Evolutionary conservation across 1,284 basidiomycete genomes (phyloP).

Genomic region (Sphagnurus paluster): DNA sequence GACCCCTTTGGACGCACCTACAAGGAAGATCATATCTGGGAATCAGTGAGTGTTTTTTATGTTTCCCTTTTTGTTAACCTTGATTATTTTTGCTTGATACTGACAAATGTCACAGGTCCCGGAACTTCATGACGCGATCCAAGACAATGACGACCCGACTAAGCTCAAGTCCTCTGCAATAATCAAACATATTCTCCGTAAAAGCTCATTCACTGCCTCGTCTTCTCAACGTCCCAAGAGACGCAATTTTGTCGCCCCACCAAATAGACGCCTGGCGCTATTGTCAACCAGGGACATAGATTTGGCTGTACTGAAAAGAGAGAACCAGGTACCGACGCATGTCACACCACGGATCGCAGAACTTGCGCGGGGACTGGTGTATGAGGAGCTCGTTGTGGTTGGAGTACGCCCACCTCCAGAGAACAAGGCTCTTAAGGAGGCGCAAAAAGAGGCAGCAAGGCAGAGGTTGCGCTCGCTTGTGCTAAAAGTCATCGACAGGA

Average conservation of each 20-base stretch:
- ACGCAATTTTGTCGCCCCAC: slow-evolving; percentile 16
- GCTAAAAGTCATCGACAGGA: slow-evolving; percentile 23
- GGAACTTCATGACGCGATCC: slow-evolving; percentile 32
- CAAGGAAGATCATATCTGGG: slow-evolving; percentile 38
- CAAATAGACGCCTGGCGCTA: slow-evolving; percentile 14
- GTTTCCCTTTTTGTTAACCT: neutral
- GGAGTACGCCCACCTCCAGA: slow-evolving; percentile 38
- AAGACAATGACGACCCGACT: slow-evolving; percentile 23
- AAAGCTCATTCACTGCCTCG: slow-evolving; percentile 15
- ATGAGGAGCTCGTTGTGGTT: slow-evolving; percentile 51
- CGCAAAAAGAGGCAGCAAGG: slow-evolving; percentile 23
- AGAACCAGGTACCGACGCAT: slow-evolving; percentile 55
- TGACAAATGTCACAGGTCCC: slow-evolving; percentile 27
- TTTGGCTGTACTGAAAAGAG: slow-evolving; percentile 48
- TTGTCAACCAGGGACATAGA: slow-evolving; percentile 45
- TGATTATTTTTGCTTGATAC: neutral
- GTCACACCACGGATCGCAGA: slow-evolving; percentile 58
- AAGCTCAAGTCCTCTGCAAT: slow-evolving; percentile 26
- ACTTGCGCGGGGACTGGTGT: slow-evolving; percentile 50
- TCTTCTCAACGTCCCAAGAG: slow-evolving; percentile 15
- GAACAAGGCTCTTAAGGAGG: slow-evolving; percentile 26
- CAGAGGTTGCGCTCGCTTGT: slow-evolving; percentile 26
- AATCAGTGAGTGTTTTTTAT: slow-evolving; percentile 36
- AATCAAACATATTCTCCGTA: slow-evolving; percentile 27
- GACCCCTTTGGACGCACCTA: slow-evolving; percentile 40